A percentile compares a stretch with the other conserved stretches of the same genome.
Evolutionary conservation across 2,329 filamentous ascomycete genomes (phyloP).

Genomic region (Hysterium pulicare): DNA sequence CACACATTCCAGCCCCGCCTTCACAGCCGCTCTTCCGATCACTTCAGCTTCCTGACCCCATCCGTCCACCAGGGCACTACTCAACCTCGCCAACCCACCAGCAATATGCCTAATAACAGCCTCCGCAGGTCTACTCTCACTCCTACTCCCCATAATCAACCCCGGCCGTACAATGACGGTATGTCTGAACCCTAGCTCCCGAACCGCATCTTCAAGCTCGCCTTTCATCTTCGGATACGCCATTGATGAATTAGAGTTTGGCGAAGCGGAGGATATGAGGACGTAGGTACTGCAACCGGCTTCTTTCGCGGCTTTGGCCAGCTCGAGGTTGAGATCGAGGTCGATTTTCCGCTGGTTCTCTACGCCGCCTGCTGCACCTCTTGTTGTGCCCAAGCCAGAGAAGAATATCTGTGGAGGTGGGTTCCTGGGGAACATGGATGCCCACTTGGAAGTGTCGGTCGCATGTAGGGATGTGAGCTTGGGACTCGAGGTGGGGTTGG

Average conservation of each 20-base stretch:
- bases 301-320: constrained; percentile 71
- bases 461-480: constrained; percentile 67
- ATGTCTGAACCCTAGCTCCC: constrained; percentile 69
- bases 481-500: constrained; percentile 44
- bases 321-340: constrained; percentile 76
- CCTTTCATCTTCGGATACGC: constrained; percentile 73
- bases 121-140: constrained; percentile 59
- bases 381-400: constrained; percentile 78
- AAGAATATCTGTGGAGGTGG: constrained; percentile 65
- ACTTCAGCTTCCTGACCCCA: constrained; percentile 72
- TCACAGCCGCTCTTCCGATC: constrained; percentile 66
- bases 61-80: constrained; percentile 53
- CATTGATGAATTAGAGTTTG: constrained; percentile 52
- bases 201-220: constrained; percentile 77
- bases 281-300: constrained; percentile 73
- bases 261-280: constrained; percentile 62
- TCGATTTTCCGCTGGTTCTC: constrained; percentile 84
- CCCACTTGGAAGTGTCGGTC: constrained; percentile 66
- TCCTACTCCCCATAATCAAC: constrained; percentile 68
- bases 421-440: constrained; percentile 54
- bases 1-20: constrained; percentile 51
- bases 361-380: constrained; percentile 68
- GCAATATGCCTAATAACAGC: constrained; percentile 55
- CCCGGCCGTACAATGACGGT: constrained; percentile 73
- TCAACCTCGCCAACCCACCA: constrained; percentile 49